phyloP scores from a whole-genome alignment of 345 rosid genomes.

The Hevea brasiliensis region DNA sequence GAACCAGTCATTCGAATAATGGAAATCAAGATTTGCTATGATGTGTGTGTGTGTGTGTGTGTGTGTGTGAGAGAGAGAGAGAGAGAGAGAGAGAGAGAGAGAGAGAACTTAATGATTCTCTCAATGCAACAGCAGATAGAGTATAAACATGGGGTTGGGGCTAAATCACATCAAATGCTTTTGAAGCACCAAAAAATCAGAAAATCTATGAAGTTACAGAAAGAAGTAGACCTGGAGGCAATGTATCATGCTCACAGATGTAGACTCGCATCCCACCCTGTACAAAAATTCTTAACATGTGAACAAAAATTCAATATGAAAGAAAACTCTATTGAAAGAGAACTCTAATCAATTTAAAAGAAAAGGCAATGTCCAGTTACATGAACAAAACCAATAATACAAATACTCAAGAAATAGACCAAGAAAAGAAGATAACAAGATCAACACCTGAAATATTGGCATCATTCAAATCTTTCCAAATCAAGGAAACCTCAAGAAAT shows the following conservation, averaged over 20 bases:
- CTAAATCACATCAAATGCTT: neutral
- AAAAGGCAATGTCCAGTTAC: neutral
- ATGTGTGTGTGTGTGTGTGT: too few species aligned
- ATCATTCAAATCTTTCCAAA: neutral
- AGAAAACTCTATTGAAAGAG: neutral
- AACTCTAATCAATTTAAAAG: slow-evolving; percentile 4
- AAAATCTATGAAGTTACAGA: slow-evolving; percentile 7
- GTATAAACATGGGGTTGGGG: neutral
- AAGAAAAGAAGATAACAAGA: slow-evolving; percentile 6
- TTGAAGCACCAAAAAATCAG: neutral
- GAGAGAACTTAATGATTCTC: neutral
- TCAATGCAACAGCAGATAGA: neutral
- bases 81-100: neutral
- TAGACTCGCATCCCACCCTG: slow-evolving; percentile 87
- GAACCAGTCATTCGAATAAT: neutral
- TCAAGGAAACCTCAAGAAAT: neutral
- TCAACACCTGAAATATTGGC: neutral
- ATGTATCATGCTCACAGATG: slow-evolving; percentile 75
- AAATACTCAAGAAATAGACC: neutral
- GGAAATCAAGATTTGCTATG: neutral
- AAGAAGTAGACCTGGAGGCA: slow-evolving; percentile 64
- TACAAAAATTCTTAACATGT: slow-evolving; percentile 19
- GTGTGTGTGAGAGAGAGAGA: too few species aligned
- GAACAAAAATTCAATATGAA: slow-evolving; percentile 3
- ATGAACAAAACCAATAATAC: neutral